Conservation (phyloP, 164 flowering plant species). For the Berberis vulgaris region DNA sequence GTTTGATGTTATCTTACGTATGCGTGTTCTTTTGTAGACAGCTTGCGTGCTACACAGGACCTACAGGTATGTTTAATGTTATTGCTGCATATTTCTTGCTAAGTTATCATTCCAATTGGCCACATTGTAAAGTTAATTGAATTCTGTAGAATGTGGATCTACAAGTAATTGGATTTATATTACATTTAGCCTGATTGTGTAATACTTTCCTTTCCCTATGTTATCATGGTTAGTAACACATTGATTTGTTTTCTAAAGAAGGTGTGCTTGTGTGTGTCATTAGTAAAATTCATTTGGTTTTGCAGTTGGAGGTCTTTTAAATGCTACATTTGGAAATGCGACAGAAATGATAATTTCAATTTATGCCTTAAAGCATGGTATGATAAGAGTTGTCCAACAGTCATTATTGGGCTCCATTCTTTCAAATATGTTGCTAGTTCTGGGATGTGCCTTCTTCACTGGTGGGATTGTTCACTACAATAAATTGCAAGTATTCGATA, state of each 20-base stretch:
- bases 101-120: neutral
- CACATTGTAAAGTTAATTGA: neutral
- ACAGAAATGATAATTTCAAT: constrained; percentile 79
- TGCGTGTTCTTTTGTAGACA: constrained; percentile 33
- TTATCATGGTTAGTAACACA: neutral
- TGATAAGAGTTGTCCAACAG: constrained; percentile 74
- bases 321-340: constrained; percentile 79
- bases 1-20: neutral
- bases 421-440: constrained; percentile 67
- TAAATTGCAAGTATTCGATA: constrained; percentile 47
- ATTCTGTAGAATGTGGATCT: neutral
- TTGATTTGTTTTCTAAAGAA: neutral
- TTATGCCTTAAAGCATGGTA: constrained; percentile 54
- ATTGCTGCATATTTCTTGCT: neutral
- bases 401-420: constrained; percentile 63
- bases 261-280: neutral
- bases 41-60: constrained; percentile 63
- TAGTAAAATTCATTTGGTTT: constrained; percentile 3
- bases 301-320: constrained; percentile 74
- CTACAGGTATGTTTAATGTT: constrained; percentile 43
- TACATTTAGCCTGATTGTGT: neutral
- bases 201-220: neutral
- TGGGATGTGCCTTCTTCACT: constrained; percentile 65
- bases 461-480: constrained; percentile 45
- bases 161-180: too few relatives aligned